Evolutionary conservation across 2,329 filamentous ascomycete species (phyloP), one percentile per base, ranked within the genome.

Genomic region (Fusarium annulatum): DNA sequence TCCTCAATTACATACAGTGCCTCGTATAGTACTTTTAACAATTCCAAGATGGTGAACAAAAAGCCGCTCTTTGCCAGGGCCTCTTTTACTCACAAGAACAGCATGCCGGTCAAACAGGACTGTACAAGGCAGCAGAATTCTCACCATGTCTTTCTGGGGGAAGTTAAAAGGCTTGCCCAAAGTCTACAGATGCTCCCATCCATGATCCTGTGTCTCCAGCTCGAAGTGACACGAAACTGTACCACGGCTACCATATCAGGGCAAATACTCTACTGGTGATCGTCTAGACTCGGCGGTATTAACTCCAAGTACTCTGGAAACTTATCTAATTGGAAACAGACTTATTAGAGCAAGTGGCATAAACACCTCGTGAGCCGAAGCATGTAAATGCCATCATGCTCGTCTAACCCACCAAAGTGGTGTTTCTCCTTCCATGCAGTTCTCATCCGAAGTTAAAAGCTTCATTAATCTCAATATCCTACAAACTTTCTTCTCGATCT

Each of bases 1-100:
- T 16, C 4, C 9, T 12, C 18, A n/a, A n/a, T 26, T 5, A 18
- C 12, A 12, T 2, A 1, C 3, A 21, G 7, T 28, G 10, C 14
- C 9, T 21, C 7, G 2, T 18, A 18, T 30, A 28, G 8, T n/a
- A 3, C 26, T n/a, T 28, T 10, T 2, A 55, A 7, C 14, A 5
- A n/a, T 55, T 16, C 15, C 26, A 28, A 9, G 6, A 36, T 52
- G 30, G 2, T 15, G 4, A 15, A 26, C 9, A 52, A 10, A 16
- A 19, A 26, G 30, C 12, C 11, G 14, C n/a, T 23, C 48, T 19
- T 34, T 34, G 48, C 9, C 15, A 11, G 7, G 4, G 9, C 16
- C 15, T 14, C 8, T 5, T 34, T 33, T 9, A 14, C 21, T 34
- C n/a, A 15, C 16, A 51, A 34, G 30, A 23, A 10, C n/a, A 52